phyloP scores from a whole-genome alignment of 495 filamentous ascomycete genomes.

The Ramalina intermedia region DNA sequence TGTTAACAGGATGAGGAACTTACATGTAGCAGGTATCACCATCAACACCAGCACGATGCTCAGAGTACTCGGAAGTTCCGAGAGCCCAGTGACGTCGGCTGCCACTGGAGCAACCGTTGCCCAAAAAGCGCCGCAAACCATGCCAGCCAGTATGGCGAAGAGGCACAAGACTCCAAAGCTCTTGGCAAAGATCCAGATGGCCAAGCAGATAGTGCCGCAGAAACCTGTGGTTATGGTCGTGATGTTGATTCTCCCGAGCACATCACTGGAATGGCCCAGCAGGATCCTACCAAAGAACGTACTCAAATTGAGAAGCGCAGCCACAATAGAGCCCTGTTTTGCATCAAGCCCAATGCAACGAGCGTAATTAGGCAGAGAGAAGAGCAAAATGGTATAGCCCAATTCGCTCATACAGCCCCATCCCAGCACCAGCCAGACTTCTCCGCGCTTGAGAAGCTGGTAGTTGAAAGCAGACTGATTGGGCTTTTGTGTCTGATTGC shows the following conservation, averaged over 20 bases:
- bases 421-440: slow-evolving; percentile 48
- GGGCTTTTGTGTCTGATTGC: slow-evolving; percentile 54
- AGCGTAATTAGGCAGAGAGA: slow-evolving; percentile 63
- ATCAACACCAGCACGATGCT: slow-evolving; percentile 61
- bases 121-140: slow-evolving; percentile 62
- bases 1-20: background rate
- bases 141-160: slow-evolving; percentile 55
- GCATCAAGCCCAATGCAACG: slow-evolving; percentile 48
- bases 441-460: slow-evolving; percentile 40
- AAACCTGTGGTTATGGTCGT: slow-evolving; percentile 49
- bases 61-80: slow-evolving; percentile 50
- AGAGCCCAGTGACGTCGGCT: slow-evolving; percentile 59
- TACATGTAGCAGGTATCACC: slow-evolving; percentile 49
- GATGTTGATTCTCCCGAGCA: slow-evolving; percentile 58
- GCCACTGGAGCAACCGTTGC: slow-evolving; percentile 36
- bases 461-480: slow-evolving; percentile 49
- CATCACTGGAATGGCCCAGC: slow-evolving; percentile 62
- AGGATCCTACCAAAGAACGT: slow-evolving; percentile 55
- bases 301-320: slow-evolving; percentile 59
- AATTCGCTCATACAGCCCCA: slow-evolving; percentile 63
- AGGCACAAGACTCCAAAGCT: slow-evolving; percentile 53
- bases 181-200: slow-evolving; percentile 60
- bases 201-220: slow-evolving; percentile 49
- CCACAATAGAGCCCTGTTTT: slow-evolving; percentile 53
- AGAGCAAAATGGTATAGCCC: slow-evolving; percentile 62